Conservation (phyloP, 2,329 filamentous ascomycete species). For the Magnaporthiopsis poae region DNA sequence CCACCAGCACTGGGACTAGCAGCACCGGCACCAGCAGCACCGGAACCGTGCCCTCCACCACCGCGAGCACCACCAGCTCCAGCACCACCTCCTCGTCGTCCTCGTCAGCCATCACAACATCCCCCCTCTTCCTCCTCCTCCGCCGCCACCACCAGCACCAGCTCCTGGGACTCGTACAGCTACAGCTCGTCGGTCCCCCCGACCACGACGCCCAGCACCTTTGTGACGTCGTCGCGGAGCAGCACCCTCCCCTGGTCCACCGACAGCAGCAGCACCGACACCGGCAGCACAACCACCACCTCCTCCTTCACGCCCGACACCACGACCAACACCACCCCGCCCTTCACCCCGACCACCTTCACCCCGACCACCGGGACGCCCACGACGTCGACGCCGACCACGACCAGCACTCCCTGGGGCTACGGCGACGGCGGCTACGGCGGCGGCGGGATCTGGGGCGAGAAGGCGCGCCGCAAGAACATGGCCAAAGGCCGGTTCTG, state of each 20-base stretch:
- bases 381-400: background rate
- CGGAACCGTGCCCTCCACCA: too few species aligned
- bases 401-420: constrained; percentile 5
- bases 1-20: too few species aligned
- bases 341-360: background rate
- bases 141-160: background rate
- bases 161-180: constrained; percentile 1
- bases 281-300: background rate
- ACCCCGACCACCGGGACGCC: background rate
- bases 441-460: background rate
- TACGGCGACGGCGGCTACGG: constrained; percentile 2
- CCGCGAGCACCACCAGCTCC: background rate
- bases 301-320: background rate
- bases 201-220: constrained; percentile 5
- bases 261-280: constrained; percentile 1
- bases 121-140: background rate
- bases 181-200: background rate
- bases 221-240: constrained; percentile 3
- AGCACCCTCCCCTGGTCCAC: background rate
- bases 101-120: background rate
- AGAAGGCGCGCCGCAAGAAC: background rate
- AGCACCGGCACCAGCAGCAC: too few species aligned
- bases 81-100: background rate
- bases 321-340: background rate
- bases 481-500: too few species aligned